Conservation (phyloP, 257 asterid genomes). For the Solanum piurae region DNA sequence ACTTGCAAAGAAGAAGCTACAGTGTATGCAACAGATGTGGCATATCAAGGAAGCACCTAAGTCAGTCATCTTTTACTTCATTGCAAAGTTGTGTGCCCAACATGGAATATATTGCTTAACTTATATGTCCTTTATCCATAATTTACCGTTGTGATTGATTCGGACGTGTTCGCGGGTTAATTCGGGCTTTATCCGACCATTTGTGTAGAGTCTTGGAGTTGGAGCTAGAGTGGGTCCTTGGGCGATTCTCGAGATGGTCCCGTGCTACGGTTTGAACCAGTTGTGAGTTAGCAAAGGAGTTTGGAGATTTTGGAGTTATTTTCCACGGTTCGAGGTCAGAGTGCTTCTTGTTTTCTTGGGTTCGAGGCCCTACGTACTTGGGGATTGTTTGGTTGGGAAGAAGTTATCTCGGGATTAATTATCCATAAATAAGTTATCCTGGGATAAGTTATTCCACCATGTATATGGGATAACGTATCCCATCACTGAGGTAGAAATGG, state of each 20-base stretch:
- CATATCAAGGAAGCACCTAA: background rate
- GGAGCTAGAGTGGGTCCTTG: background rate
- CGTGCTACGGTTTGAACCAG: background rate
- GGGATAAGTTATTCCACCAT: too few species aligned
- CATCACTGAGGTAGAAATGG: too few species aligned
- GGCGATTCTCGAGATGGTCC: background rate
- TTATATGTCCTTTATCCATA: background rate
- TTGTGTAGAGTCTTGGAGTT: background rate
- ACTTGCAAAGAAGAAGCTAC: background rate
- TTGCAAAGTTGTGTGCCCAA: background rate
- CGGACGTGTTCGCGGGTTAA: background rate
- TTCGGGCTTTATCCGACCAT: background rate
- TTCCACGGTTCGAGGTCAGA: background rate
- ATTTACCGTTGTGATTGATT: background rate
- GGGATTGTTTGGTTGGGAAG: too few species aligned
- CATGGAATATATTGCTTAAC: background rate
- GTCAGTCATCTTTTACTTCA: background rate
- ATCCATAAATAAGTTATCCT: too few species aligned
- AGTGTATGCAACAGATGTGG: background rate
- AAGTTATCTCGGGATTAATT: too few species aligned
- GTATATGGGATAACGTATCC: too few species aligned
- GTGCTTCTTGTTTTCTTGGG: background rate
- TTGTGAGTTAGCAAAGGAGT: background rate
- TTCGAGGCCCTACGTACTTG: background rate
- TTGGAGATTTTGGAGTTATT: background rate